Evolutionary conservation across 1,139 yeast genomes (phyloP).

Genomic region (Debaryomyces sp.): DNA sequence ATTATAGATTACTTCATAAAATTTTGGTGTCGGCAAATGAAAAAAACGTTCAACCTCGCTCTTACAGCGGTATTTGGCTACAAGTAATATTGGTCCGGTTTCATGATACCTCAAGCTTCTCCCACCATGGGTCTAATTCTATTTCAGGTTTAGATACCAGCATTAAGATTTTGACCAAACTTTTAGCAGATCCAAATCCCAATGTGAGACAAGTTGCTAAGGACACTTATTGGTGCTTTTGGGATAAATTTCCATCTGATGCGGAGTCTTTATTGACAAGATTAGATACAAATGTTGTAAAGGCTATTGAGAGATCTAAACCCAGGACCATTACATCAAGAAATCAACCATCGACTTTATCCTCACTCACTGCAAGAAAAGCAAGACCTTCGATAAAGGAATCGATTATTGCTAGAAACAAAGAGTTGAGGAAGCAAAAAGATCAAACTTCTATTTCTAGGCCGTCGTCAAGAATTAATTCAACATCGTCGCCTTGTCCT

Average conservation of each 20-base stretch:
- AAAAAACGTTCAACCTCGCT: constrained; percentile 70
- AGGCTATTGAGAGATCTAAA: constrained; percentile 49
- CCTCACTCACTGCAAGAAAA: constrained; percentile 12
- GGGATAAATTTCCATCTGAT: constrained; percentile 48
- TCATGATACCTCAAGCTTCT: constrained; percentile 22
- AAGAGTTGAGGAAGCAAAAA: constrained; percentile 30
- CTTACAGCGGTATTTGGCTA: constrained; percentile 72
- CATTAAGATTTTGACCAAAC: constrained; percentile 56
- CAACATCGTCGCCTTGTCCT: constrained; percentile 6
- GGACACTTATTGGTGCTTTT: constrained; percentile 71
- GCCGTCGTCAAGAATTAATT: constrained; percentile 25
- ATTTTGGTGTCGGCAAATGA: constrained; percentile 62
- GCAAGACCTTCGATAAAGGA: constrained; percentile 37
- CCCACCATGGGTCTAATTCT: constrained; percentile 36
- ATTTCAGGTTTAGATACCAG: constrained; percentile 48
- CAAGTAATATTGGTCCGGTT: constrained; percentile 58
- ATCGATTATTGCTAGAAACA: constrained; percentile 36
- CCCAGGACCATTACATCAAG: constrained; percentile 31
- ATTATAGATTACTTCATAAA: constrained; percentile 53
- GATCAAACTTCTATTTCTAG: constrained; percentile 21
- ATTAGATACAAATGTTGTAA: constrained; percentile 39
- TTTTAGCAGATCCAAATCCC: constrained; percentile 81
- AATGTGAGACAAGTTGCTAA: constrained; percentile 78
- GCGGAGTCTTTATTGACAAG: constrained; percentile 56
- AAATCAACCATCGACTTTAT: constrained; percentile 8